Evolutionary conservation across 176 grass and related monocot species (phyloP), one percentile per base, ranked within the genome.

Genomic region (Phyllostachys edulis): DNA sequence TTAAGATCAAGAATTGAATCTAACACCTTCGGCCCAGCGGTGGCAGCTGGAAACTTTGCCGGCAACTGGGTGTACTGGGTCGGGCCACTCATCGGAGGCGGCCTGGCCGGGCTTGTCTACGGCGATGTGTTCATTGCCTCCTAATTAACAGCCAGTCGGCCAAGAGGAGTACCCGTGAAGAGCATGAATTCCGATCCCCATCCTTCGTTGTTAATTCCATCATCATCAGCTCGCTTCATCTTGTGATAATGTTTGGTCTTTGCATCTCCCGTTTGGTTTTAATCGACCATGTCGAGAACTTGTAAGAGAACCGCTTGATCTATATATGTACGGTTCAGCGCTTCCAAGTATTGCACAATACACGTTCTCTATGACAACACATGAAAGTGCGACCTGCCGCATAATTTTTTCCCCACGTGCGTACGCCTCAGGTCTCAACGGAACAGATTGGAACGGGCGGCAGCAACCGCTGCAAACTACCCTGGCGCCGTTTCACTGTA

Each of bases 51-150:
- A n/a, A 80, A 94, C 92, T 97, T 97, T 29, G 80, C 94, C 10
- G 90, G 92, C 4, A 92, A 97, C 88, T 97, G 90, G 95, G 90
- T 97, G 27, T 97, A 97, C 84, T 97, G 95, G 92, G 90, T 97
- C 45, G 95, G 95, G 3, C 95, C 94, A 1, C 95, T 94, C 4
- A 71, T 97, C 32, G 92, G 90, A 0, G 94, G 94, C n/a, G 94
- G 90, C 61, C 80, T 97, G 7, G 92, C 90, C 4, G 92, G 91
- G 69, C 86, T 97, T 24, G 45, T 97, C 77, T 94, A 94, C 56
- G 94, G 88, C 10, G 92, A 94, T 82, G 80, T 97, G 59, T 94
- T 97, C 84, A 92, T 97, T 74, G 76, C 71, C 16, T 97, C 92
- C 54, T 97, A 29, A 29, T 1, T 29, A 94, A 69, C 88, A 89